Evolutionary conservation across 225 moss, liverwort and hornwort species (phyloP).

Genomic region (Rhytidiadelphus loreus): DNA sequence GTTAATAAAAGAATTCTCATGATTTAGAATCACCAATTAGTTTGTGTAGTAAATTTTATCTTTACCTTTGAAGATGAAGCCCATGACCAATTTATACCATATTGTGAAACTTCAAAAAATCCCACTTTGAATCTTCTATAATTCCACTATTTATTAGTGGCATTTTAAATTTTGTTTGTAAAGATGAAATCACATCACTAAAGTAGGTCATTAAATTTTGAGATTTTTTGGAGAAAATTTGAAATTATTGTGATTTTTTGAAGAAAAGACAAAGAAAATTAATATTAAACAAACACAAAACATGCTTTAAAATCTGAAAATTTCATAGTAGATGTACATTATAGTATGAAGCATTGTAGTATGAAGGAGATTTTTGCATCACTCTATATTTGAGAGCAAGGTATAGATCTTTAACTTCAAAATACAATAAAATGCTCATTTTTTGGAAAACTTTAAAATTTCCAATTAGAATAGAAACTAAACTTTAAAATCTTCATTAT

Average conservation of each 20-base stretch:
- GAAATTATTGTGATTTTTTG: background rate
- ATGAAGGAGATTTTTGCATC: background rate
- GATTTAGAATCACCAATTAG: too few relatives aligned
- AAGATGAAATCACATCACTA: background rate
- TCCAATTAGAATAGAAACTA: too few relatives aligned
- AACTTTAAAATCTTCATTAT: accelerated
- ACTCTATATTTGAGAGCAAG: background rate
- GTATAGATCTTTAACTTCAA: background rate
- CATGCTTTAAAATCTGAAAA: background rate
- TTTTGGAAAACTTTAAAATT: background rate
- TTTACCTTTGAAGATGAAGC: accelerated
- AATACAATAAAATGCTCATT: background rate
- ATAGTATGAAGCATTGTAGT: background rate
- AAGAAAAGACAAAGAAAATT: background rate
- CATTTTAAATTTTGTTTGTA: background rate
- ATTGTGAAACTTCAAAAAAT: background rate
- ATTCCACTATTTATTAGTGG: background rate
- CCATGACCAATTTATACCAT: background rate
- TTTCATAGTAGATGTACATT: background rate
- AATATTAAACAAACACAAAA: background rate
- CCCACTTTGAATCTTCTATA: background rate
- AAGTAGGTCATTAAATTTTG: background rate
- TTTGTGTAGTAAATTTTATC: too few relatives aligned
- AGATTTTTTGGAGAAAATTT: too few relatives aligned
- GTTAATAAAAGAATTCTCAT: too few relatives aligned